Base-by-base conservation (phyloP, 352 stramenopile genomes). In the Phytophthora idaei region DNA sequence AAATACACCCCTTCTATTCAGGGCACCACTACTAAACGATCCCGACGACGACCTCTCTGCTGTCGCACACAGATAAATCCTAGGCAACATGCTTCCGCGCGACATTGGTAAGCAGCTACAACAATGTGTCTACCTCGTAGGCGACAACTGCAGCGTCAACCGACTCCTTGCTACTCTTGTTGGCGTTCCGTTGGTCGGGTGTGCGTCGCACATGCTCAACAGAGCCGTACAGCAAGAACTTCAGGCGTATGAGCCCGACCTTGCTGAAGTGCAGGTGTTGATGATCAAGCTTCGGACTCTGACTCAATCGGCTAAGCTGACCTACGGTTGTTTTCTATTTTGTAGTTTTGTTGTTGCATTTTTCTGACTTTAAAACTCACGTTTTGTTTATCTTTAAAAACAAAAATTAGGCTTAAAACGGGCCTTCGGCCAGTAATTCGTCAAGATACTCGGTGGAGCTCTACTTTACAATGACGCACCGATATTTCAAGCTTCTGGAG, bases 401-500 rank as follows among this genome's bases (percentile, higher is more conserved):
- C 17, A 21, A 21, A 21, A 21, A 21, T 21, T 37, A 52, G 46
- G 46, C 25, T 52, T 25, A 52, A 51, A 49, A 49, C 44, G 7
- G 27, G 3, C 11, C 44, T 31, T 8, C 44, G 21, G 5, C 44
- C 14, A 29, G 14, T 21, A 21, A 21, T 47, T 47, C 41, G 41
- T 21, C 17, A 21, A 21, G 17, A 21, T 21, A 21, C 17, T 11
- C 44, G 12, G 21, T 49, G 44, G 44, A 49, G 44, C 8, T 49
- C 21, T 10, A 49, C 21, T 49, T 49, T 9, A 17, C 21, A 1
- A 64, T 64, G 46, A 5, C 44, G 9, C 34, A 32, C 15, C 47
- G 47, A 4, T 64, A 57, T 5, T 57, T 64, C 27, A 42, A 45
- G 57, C 57, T 49, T n/a, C 47, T 57, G 0, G 27, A 57, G 57